Evolutionary conservation across 2,329 filamentous ascomycete genomes (phyloP).

Genomic region (Phyllachora maydis): DNA sequence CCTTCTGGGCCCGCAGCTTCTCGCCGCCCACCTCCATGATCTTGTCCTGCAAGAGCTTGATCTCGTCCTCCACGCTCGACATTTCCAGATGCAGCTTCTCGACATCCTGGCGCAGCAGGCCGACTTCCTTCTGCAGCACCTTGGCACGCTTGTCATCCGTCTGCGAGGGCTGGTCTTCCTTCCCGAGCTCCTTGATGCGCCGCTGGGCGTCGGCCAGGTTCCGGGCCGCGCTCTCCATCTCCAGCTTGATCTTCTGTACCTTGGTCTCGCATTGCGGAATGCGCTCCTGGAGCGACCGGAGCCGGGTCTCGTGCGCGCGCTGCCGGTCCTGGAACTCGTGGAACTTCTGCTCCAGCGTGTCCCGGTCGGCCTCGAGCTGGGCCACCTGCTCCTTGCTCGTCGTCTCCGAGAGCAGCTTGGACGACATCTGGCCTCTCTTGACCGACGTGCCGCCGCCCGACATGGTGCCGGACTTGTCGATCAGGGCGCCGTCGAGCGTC

Average conservation of each 20-base stretch:
- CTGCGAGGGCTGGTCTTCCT: constrained; percentile 63
- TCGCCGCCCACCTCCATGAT: constrained; percentile 98
- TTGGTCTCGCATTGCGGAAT: constrained; percentile 74
- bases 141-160: constrained; percentile 56
- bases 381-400: constrained; percentile 75
- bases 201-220: constrained; percentile 72
- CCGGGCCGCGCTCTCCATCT: constrained; percentile 68
- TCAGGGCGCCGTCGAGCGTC: constrained; percentile 83
- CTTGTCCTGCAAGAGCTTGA: constrained; percentile 80
- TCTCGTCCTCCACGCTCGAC: constrained; percentile 79
- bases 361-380: constrained; percentile 73
- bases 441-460: constrained; percentile 85
- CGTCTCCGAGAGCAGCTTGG: constrained; percentile 73
- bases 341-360: constrained; percentile 66
- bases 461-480: constrained; percentile 98
- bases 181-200: constrained; percentile 65
- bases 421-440: constrained; percentile 89
- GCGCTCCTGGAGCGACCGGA: constrained; percentile 53
- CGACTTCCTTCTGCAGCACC: constrained; percentile 58
- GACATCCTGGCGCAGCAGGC: constrained; percentile 55
- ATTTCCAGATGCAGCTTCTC: constrained; percentile 66
- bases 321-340: constrained; percentile 71
- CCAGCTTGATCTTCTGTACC: constrained; percentile 77
- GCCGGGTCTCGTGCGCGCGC: constrained; percentile 51
- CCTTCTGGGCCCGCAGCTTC: constrained; percentile 72